A percentile compares a stretch with the other conserved stretches of the same genome.
These are phyloP conservation scores for Brassica nigra DNA, from an alignment of 345 rosid genomes.

Conservation along the genomic window DNA sequence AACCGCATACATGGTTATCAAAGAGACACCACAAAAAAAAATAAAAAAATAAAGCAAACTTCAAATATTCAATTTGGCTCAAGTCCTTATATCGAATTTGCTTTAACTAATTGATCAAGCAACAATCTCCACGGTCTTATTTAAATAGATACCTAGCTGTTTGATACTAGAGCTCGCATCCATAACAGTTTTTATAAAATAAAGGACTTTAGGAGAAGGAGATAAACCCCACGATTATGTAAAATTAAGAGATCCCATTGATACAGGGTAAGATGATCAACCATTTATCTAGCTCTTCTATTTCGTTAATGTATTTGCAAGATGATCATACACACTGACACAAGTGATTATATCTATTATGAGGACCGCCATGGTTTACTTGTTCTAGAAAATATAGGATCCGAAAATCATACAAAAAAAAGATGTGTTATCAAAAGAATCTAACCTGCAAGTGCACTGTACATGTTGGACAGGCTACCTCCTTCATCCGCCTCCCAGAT, in stretches of 20 bases:
- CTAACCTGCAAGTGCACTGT: slow-evolving; percentile 94
- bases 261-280: background rate
- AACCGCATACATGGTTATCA: background rate
- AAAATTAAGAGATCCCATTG: background rate
- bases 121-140: slow-evolving; percentile 14
- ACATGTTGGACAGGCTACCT: slow-evolving; percentile 97
- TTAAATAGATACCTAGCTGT: background rate
- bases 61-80: slow-evolving; percentile 1
- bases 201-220: background rate
- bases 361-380: background rate
- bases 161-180: background rate
- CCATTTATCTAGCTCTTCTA: slow-evolving; percentile 5
- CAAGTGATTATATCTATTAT: slow-evolving; percentile 7
- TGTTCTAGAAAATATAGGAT: background rate
- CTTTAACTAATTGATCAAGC: background rate
- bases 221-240: background rate
- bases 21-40: background rate
- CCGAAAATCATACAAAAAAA: slow-evolving; percentile 6
- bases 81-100: background rate
- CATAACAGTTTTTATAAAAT: background rate
- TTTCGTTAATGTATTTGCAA: slow-evolving; percentile 10
- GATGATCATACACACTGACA: slow-evolving; percentile 4
- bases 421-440: background rate
- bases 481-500: slow-evolving; percentile 88
- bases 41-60: background rate